Conservation (phyloP, 2,329 filamentous ascomycete genomes). For the Calonectria ilicicola region DNA sequence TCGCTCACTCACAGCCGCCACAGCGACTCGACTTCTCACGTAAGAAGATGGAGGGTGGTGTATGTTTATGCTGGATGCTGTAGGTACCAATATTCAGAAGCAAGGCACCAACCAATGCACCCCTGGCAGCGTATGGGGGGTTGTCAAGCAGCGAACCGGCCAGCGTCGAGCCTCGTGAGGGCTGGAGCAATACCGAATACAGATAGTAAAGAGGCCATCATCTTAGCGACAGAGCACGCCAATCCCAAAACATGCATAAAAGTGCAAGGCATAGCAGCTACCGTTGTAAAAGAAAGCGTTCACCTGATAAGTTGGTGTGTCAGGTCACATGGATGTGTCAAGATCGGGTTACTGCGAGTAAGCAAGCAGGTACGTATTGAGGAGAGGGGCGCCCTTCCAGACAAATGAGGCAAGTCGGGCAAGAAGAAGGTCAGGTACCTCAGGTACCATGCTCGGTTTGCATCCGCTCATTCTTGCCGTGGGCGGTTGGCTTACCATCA, state of each 20-base stretch:
- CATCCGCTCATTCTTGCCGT: background rate
- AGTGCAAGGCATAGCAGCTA: background rate
- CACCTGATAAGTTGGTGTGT: conserved; percentile 23
- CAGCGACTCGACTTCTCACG: conserved; percentile 31
- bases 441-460: background rate
- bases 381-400: background rate
- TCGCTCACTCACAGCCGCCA: conserved; percentile 2
- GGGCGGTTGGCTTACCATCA: conserved; percentile 5
- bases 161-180: background rate
- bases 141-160: background rate
- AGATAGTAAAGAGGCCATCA: background rate
- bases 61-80: conserved; percentile 19
- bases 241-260: background rate
- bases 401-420: background rate
- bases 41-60: conserved; percentile 32
- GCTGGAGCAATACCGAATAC: background rate
- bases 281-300: conserved; percentile 1
- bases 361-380: conserved; percentile 1
- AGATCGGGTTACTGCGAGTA: conserved; percentile 18
- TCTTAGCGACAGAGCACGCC: background rate
- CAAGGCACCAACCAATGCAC: conserved; percentile 5
- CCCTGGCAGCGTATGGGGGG: background rate
- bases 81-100: conserved; percentile 9
- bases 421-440: background rate
- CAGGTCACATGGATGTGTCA: conserved; percentile 30